Evolutionary conservation across 805 yeast genomes (phyloP).

Genomic region (Metschnikowia borealis): DNA sequence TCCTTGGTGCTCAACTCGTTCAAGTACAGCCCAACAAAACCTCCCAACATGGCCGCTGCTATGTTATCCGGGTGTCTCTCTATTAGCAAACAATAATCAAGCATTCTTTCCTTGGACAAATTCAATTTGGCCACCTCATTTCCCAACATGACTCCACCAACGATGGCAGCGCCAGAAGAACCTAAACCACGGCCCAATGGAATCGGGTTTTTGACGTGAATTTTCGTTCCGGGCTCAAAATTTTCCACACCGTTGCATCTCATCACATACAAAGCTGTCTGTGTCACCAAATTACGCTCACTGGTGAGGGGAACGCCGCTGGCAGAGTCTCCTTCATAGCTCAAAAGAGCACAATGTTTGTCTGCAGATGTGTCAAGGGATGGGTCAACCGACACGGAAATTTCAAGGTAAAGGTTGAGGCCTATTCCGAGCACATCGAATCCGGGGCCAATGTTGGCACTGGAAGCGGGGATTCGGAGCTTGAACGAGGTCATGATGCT

Average conservation of each 20-base stretch:
- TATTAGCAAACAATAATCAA: conserved; percentile 93
- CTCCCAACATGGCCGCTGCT: conserved; percentile 99
- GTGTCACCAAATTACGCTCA: conserved; percentile 80
- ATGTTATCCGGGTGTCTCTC: conserved; percentile 98
- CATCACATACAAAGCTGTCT: conserved; percentile 87
- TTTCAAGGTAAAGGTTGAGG: conserved; percentile 65
- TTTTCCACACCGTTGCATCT: conserved; percentile 72
- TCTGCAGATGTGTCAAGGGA: conserved; percentile 45
- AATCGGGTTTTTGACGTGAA: conserved; percentile 83
- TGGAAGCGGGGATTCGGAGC: conserved; percentile 88
- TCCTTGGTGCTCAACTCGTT: conserved; percentile 75
- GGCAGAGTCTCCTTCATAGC: conserved; percentile 81
- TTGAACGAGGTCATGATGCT: conserved; percentile 42
- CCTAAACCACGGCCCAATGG: conserved; percentile 97
- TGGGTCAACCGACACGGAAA: conserved; percentile 64
- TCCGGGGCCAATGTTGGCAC: conserved; percentile 98
- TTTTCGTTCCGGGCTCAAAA: conserved; percentile 80
- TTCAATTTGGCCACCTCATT: conserved; percentile 75
- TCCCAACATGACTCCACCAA: conserved; percentile 91
- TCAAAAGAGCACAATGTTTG: conserved; percentile 63
- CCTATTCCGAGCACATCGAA: conserved; percentile 96
- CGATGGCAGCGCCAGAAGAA: conserved; percentile 97
- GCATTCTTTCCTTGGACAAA: conserved; percentile 72
- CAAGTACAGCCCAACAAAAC: conserved; percentile 93
- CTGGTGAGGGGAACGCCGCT: conserved; percentile 72